phyloP scores from a whole-genome alignment of 2,329 filamentous ascomycete species.

The Talaromyces albobiverticillius region DNA sequence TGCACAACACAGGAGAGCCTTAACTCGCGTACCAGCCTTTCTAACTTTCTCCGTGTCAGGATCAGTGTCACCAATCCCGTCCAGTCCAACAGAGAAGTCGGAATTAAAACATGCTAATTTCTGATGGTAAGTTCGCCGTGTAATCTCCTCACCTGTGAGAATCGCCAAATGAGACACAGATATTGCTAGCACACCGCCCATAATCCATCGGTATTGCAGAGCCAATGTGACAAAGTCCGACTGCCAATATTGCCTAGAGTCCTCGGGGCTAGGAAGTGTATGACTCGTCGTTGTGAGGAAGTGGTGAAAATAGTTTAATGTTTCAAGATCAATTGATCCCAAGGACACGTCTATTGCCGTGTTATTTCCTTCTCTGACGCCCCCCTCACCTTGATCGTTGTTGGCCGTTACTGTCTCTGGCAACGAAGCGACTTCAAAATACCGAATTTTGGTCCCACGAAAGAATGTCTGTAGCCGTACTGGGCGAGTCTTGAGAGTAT shows the following conservation, averaged over 20 bases:
- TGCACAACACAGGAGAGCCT: too few relatives aligned
- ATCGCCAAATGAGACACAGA: slow-evolving; percentile 2
- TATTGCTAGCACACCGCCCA: slow-evolving; percentile 5
- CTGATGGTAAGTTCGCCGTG: neutral
- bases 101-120: neutral
- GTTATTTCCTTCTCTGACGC: neutral
- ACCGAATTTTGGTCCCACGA: slow-evolving; percentile 10
- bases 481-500: too few relatives aligned
- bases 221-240: neutral
- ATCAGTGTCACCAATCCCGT: neutral
- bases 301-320: slow-evolving; percentile 7
- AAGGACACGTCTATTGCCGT: neutral
- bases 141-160: neutral
- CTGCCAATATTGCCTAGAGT: slow-evolving; percentile 1
- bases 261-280: neutral
- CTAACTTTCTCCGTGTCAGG: too few relatives aligned
- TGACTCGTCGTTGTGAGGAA: slow-evolving; percentile 5
- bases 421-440: slow-evolving; percentile 3
- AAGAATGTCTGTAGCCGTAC: slow-evolving; percentile 12
- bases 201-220: slow-evolving; percentile 3
- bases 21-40: too few relatives aligned
- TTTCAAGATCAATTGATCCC: slow-evolving; percentile 1
- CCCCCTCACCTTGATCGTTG: neutral
- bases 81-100: slow-evolving; percentile 1
- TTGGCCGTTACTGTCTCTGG: too few relatives aligned